phyloP scores from a whole-genome alignment of 805 yeast species.

The Zygosaccharomyces siamensis region DNA sequence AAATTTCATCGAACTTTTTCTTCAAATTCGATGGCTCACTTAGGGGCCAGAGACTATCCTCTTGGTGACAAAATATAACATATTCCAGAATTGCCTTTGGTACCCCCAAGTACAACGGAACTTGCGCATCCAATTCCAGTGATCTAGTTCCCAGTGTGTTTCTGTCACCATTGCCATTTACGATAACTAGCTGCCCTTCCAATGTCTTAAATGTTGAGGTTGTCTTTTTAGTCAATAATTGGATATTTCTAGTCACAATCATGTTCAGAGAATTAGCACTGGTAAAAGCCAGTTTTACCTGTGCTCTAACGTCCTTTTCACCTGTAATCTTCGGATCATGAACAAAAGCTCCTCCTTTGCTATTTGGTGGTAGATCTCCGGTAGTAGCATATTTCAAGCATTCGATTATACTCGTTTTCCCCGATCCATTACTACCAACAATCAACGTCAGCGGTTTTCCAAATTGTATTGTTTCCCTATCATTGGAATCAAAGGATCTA shows the following conservation, averaged over 20 bases:
- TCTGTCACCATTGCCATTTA: constrained; percentile 57
- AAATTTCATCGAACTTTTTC: constrained; percentile 92
- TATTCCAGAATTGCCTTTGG: constrained; percentile 83
- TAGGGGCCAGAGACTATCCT: constrained; percentile 94
- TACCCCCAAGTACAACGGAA: constrained; percentile 83
- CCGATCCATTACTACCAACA: constrained; percentile 95
- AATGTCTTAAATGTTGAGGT: constrained; percentile 78
- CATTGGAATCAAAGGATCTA: constrained; percentile 83
- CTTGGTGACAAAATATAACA: constrained; percentile 96
- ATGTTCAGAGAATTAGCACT: constrained; percentile 67
- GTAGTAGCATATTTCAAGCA: constrained; percentile 92
- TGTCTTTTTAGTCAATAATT: constrained; percentile 58
- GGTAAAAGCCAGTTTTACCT: constrained; percentile 80
- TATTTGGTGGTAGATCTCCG: constrained; percentile 92
- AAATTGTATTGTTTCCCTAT: constrained; percentile 81
- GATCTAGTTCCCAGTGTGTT: constrained; percentile 75
- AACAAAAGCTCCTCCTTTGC: constrained; percentile 92
- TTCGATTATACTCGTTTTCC: constrained; percentile 94
- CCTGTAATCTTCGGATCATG: constrained; percentile 85
- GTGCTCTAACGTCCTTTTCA: constrained; percentile 77
- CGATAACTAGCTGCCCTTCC: constrained; percentile 78
- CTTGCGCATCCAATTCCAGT: constrained; percentile 74
- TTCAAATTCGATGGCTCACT: constrained; percentile 85
- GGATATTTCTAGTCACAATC: constrained; percentile 85
- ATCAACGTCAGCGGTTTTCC: constrained; percentile 87